A percentile compares a stretch with the other conserved stretches of the same genome.
Evolutionary conservation across 2,329 filamentous ascomycete genomes (phyloP).

Genomic region (Monilinia fructicola): DNA sequence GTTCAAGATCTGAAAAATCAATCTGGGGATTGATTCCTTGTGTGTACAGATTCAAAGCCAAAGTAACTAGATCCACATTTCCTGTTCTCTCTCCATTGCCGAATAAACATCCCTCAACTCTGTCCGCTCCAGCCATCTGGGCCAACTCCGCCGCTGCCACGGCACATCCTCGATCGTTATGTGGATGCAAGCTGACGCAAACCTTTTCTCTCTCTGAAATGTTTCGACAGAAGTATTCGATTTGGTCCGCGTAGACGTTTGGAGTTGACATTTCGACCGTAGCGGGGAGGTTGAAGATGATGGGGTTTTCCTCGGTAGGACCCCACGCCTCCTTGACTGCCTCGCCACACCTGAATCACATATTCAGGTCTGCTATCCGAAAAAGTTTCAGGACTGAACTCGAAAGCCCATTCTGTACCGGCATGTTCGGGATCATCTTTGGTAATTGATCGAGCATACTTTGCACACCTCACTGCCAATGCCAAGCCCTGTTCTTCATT

Average conservation of each 20-base stretch:
- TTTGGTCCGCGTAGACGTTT: constrained; percentile 93
- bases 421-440: constrained; percentile 66
- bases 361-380: constrained; percentile 87
- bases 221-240: constrained; percentile 90
- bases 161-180: constrained; percentile 91
- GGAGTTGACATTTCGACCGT: constrained; percentile 95
- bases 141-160: constrained; percentile 87
- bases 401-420: constrained; percentile 70
- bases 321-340: constrained; percentile 94
- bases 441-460: constrained; percentile 83
- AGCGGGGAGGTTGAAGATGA: constrained; percentile 96
- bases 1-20: constrained; percentile 87
- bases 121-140: constrained; percentile 93
- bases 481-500: constrained; percentile 77
- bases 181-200: constrained; percentile 85
- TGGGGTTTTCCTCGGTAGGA: constrained; percentile 72
- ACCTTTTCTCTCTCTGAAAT: constrained; percentile 84
- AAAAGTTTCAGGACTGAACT: constrained; percentile 86
- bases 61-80: constrained; percentile 90
- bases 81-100: constrained; percentile 95
- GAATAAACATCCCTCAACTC: constrained; percentile 91
- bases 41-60: constrained; percentile 91
- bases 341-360: constrained; percentile 79
- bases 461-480: constrained; percentile 81
- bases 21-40: constrained; percentile 83